These are phyloP conservation scores for Takakia lepidozioides DNA, from an alignment of 225 moss, liverwort and hornwort genomes.

Conservation along the genomic window DNA sequence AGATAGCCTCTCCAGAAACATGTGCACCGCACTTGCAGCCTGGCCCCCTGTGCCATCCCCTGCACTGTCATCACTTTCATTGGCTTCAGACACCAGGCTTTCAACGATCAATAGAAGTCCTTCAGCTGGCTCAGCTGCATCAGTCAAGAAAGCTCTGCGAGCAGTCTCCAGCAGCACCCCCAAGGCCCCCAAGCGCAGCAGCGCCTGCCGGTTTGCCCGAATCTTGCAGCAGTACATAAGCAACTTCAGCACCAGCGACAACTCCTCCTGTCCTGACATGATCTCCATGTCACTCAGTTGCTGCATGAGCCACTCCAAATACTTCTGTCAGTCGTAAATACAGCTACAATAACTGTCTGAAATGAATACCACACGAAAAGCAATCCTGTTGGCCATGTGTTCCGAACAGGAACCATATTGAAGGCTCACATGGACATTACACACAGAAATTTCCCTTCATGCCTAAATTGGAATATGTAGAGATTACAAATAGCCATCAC, in stretches of 20 bases:
- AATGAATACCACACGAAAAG: not conserved
- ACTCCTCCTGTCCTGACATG: constrained; percentile 91
- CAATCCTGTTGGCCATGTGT: too few relatives aligned
- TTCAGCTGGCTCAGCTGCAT: constrained; percentile 98
- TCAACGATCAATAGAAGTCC: constrained; percentile 98
- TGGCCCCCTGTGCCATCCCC: constrained; percentile 79
- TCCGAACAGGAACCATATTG: too few relatives aligned
- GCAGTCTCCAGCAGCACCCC: constrained; percentile 87
- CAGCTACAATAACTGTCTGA: too few relatives aligned
- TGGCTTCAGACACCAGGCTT: constrained; percentile 95
- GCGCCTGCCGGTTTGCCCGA: constrained; percentile 83
- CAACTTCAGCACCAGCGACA: constrained; percentile 89
- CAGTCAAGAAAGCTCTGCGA: constrained; percentile 84
- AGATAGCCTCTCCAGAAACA: constrained; percentile 97
- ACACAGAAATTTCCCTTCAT: too few relatives aligned
- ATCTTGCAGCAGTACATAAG: constrained; percentile 99
- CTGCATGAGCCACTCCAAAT: constrained; percentile 42
- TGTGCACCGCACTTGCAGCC: constrained; percentile 93
- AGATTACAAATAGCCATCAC: too few relatives aligned
- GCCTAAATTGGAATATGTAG: too few relatives aligned
- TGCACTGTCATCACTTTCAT: constrained; percentile 88
- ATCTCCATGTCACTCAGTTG: constrained; percentile 87
- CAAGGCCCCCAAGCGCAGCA: constrained; percentile 79
- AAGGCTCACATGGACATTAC: too few relatives aligned
- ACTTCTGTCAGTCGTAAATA: too few relatives aligned